These are phyloP conservation scores for Xylariaceae sp. DNA, from an alignment of 2,329 filamentous ascomycete species.

Conservation along the genomic window DNA sequence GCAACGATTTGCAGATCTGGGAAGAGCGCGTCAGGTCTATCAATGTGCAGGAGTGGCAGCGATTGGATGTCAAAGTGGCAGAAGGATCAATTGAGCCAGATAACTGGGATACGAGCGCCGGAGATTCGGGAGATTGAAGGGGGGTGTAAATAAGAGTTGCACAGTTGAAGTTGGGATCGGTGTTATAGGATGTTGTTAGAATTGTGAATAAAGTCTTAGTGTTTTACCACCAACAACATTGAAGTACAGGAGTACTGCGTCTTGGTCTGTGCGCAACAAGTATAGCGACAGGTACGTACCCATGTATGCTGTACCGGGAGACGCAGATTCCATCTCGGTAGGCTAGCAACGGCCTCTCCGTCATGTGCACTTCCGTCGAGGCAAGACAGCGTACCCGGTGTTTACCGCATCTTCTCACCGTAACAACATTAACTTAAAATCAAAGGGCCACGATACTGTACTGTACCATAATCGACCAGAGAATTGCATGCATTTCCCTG, in stretches of 20 bases:
- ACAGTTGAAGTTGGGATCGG: not conserved
- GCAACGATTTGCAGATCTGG: not conserved
- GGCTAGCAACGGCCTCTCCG: conserved; percentile 32
- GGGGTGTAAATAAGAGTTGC: not conserved
- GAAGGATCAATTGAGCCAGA: conserved; percentile 14
- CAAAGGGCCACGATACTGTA: conserved; percentile 10
- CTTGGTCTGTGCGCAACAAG: conserved; percentile 11
- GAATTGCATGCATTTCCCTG: conserved; percentile 1
- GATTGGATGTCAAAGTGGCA: conserved; percentile 1
- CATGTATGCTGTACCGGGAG: not conserved
- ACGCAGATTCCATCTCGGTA: conserved; percentile 10
- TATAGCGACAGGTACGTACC: not conserved
- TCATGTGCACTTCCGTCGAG: conserved; percentile 9
- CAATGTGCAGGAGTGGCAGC: conserved; percentile 1
- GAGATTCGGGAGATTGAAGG: not conserved
- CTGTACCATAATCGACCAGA: not conserved
- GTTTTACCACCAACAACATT: too few relatives aligned
- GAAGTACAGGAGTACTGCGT: too few relatives aligned
- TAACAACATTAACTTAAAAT: too few relatives aligned
- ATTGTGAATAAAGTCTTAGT: too few relatives aligned
- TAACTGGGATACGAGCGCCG: conserved; percentile 8
- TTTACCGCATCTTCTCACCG: conserved; percentile 18
- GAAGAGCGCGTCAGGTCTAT: not conserved
- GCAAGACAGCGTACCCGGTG: conserved; percentile 5
- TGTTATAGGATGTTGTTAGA: not conserved